Base-by-base conservation (phyloP, 1,139 yeast species). In the Debaryomyces udenii region DNA sequence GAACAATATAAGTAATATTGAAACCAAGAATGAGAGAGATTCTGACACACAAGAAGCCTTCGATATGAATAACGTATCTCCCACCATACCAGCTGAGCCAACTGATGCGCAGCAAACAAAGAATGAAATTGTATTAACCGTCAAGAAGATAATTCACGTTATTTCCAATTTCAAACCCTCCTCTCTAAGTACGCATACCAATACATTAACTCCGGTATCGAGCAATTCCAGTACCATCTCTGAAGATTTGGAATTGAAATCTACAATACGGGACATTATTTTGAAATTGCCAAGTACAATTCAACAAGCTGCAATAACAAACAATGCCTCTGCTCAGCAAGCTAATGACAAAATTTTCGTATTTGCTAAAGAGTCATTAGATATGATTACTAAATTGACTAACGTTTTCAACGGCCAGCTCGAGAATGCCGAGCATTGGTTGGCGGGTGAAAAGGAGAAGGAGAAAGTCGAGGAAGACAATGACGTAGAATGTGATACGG, bases 91-190 rank as follows among this genome's bases (percentile, higher is more conserved):
- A 35, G 38, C 14, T 4, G 27, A 15, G 1, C 33, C 18, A n/a
- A 17, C 38, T 10, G 37, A 34, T 10, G 32, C 38, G 34, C 47
- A 36, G 31, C 39, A 22, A 45, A 74, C 93, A 34, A 86, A 87
- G 52, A 79, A 82, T 47, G 99, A 93, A 55, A 88, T 93, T 30
- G 83, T 91, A 6, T 78, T 86, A 3, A 93, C 97, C 0, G 91
- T 93, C 18, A 87, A 89, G 60, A 91, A 90, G 59, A 89, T 91
- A 39, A 90, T 91, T 31, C 81, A 83, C 32, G 80, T 93, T 30
- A 86, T 93, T 10, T 87, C 97, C 4, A 87, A 86, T 50, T 89
- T 89, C 53, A 87, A 86, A 56, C 96, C 96, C 1, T 95, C 96
- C 4, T 57, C 74, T 1, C 55, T 73, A 35, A 53, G 51, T 28